A percentile compares a stretch with the other conserved stretches of the same genome.
Conservation (phyloP, 176 grass and related monocot genomes). For the Zizania latifolia region DNA sequence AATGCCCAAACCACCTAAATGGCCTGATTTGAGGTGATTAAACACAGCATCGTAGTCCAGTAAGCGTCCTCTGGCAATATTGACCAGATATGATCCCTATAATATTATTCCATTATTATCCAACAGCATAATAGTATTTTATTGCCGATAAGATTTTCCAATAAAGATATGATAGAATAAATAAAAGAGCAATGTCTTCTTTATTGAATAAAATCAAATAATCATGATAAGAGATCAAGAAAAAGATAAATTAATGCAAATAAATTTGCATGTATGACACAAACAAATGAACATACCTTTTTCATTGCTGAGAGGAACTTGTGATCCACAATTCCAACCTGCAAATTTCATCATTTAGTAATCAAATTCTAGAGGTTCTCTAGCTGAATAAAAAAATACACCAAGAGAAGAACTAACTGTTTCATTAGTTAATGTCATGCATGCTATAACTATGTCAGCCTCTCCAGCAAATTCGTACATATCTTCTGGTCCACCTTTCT, state of each 20-base stretch:
- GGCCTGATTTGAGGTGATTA: conserved; percentile 64
- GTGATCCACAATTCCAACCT: conserved; percentile 66
- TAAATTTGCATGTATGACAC: background rate
- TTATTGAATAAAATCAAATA: background rate
- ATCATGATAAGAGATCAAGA: background rate
- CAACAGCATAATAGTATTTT: background rate
- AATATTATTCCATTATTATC: conserved; percentile 25
- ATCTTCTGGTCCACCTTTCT: conserved; percentile 63
- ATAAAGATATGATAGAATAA: background rate
- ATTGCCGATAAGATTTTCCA: background rate
- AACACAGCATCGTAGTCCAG: conserved; percentile 72
- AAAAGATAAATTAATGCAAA: conserved; percentile 3
- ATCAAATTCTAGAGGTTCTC: background rate
- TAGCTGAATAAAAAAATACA: background rate
- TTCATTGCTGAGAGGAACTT: conserved; percentile 85
- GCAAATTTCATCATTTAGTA: conserved; percentile 34
- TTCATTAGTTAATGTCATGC: conserved; percentile 72
- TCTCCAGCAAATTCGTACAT: conserved; percentile 72
- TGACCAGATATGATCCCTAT: conserved; percentile 78
- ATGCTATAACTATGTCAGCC: conserved; percentile 75
- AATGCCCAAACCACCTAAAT: conserved; percentile 84
- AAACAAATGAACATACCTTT: conserved; percentile 51
- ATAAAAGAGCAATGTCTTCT: background rate
- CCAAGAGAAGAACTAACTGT: conserved; percentile 39
- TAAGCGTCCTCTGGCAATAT: conserved; percentile 76